These are phyloP conservation scores for Lodderomyces orthopsilosis DNA, from an alignment of 1,139 yeast species.

Conservation along the genomic window DNA sequence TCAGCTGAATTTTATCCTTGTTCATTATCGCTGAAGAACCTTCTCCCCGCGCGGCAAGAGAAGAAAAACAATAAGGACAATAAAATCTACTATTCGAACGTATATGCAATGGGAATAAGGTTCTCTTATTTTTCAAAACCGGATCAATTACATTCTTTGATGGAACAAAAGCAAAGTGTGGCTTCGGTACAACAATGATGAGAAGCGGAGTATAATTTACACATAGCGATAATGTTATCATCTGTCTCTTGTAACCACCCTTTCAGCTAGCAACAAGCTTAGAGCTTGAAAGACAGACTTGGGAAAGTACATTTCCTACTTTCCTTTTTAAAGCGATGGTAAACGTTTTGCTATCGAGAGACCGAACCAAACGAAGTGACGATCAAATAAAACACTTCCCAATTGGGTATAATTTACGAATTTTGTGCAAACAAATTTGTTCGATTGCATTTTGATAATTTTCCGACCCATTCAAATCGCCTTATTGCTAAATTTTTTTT, in stretches of 20 bases:
- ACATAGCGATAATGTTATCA: too few relatives aligned
- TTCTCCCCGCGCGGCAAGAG: background rate
- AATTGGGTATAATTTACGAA: background rate
- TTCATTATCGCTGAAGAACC: too few relatives aligned
- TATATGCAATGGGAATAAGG: background rate
- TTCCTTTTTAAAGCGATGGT: too few relatives aligned
- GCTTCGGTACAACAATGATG: background rate
- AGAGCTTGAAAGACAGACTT: too few relatives aligned
- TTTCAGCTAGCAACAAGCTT: too few relatives aligned
- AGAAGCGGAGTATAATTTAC: too few relatives aligned
- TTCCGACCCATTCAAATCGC: too few relatives aligned
- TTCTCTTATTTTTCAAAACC: background rate
- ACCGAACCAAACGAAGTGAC: too few relatives aligned
- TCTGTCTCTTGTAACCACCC: too few relatives aligned
- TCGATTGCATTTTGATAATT: background rate
- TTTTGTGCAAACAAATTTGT: background rate
- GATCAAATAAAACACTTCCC: background rate
- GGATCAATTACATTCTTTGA: background rate
- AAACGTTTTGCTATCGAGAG: too few relatives aligned
- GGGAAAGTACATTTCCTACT: too few relatives aligned
- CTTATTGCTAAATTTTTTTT: too few relatives aligned
- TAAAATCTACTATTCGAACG: background rate
- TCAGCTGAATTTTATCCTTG: background rate
- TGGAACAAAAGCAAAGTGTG: background rate
- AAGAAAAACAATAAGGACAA: background rate